Evolutionary conservation across 23 red algal species (phyloP).

Genomic region (Gracilaria domingensis): DNA sequence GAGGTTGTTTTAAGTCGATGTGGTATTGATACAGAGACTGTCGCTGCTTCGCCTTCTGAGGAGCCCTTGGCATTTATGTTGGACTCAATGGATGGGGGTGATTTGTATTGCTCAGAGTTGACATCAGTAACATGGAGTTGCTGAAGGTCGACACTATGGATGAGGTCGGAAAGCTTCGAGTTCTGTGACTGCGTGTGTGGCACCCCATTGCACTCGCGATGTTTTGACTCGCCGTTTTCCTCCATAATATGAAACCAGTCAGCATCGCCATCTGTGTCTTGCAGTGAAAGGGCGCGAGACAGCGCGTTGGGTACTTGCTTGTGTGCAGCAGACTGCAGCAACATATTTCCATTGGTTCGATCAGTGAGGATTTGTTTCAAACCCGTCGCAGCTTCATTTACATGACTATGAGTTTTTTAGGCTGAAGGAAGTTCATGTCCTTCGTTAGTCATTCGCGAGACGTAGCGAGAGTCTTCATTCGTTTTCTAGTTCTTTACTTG

Average conservation of each 20-base stretch:
- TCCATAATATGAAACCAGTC: slow-evolving; percentile 68
- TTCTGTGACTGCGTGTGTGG: not conserved
- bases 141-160: not conserved
- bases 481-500: not conserved
- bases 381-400: not conserved
- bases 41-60: no score
- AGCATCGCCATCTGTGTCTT: slow-evolving; percentile 31
- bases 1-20: not conserved
- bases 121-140: not conserved
- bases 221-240: not conserved
- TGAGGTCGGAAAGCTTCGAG: not conserved
- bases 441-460: no score
- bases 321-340: not conserved
- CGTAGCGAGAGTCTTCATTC: not conserved
- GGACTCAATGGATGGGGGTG: no score
- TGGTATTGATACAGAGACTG: not conserved
- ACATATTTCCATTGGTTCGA: no score
- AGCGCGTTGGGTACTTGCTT: not conserved
- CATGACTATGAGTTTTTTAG: no score
- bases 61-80: no score
- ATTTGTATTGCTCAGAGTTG: no score
- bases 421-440: no score
- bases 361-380: no score
- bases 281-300: not conserved
- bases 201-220: not conserved